These are phyloP conservation scores for Cucurbita moschata DNA, from an alignment of 306 rosid species.

Conservation along the genomic window DNA sequence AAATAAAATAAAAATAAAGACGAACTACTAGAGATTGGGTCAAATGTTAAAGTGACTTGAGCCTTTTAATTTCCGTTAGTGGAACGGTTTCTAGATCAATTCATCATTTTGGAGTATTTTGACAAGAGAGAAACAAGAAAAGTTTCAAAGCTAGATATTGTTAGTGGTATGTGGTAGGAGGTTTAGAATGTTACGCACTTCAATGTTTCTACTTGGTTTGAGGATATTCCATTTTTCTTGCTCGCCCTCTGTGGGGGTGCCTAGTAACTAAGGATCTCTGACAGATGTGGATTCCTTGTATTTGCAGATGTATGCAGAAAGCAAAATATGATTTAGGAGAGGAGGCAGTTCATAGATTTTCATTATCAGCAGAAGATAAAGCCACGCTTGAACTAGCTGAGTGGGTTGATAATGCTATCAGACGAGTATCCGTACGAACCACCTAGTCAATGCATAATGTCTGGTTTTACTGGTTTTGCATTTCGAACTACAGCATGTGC, in stretches of 20 bases:
- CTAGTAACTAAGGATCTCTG: background rate
- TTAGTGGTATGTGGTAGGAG: background rate
- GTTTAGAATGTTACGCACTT: background rate
- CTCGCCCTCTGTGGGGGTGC: background rate
- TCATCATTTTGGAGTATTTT: background rate
- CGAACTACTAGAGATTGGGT: background rate
- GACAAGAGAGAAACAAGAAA: background rate
- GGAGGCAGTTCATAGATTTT: slow-evolving; percentile 89
- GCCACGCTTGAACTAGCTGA: slow-evolving; percentile 97
- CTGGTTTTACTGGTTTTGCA: slow-evolving; percentile 14
- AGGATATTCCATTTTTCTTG: background rate
- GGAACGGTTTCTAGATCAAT: background rate
- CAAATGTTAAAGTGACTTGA: background rate
- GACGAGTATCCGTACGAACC: slow-evolving; percentile 55
- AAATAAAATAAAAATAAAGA: background rate
- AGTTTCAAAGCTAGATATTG: background rate
- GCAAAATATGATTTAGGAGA: slow-evolving; percentile 94
- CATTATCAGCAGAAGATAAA: slow-evolving; percentile 91
- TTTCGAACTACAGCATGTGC: background rate
- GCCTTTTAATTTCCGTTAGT: background rate
- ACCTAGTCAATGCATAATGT: slow-evolving; percentile 11
- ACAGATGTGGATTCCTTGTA: slow-evolving; percentile 4
- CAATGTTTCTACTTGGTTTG: background rate
- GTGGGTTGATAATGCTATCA: slow-evolving; percentile 92
- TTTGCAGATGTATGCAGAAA: slow-evolving; percentile 90